Evolutionary conservation across 371 early-diverging fungal species (phyloP).

Genomic region (Choanephora cucurbitarum): DNA sequence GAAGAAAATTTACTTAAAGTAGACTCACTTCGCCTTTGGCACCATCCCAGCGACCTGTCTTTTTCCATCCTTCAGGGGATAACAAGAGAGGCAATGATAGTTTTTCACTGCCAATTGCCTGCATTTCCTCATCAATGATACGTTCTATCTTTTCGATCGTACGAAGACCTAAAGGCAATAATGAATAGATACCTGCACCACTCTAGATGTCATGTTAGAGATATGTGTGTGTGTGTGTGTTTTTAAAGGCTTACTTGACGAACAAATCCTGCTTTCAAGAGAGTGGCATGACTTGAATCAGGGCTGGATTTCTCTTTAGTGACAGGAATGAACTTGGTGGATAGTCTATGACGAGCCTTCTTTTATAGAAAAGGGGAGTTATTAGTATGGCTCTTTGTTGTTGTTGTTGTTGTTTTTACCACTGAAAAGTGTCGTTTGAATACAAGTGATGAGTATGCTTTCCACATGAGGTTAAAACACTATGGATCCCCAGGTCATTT

Average conservation of each 20-base stretch:
- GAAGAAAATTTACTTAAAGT: not conserved
- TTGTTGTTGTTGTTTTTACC: constrained; percentile 4
- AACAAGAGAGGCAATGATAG: constrained; percentile 72
- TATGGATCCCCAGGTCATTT: too few relatives aligned
- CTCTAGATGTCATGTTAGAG: too few relatives aligned
- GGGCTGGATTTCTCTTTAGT: constrained; percentile 24
- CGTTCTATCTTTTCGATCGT: constrained; percentile 72
- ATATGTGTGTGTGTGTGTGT: not conserved
- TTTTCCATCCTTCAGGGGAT: constrained; percentile 72
- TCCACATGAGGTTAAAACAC: not conserved
- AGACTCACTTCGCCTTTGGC: constrained; percentile 64
- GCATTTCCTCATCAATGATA: constrained; percentile 84
- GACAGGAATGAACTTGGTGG: constrained; percentile 39
- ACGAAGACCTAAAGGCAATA: constrained; percentile 80
- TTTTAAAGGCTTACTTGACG: constrained; percentile 44
- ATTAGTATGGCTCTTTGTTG: too few relatives aligned
- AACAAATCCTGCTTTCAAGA: constrained; percentile 50
- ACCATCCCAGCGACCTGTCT: constrained; percentile 77
- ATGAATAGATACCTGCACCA: constrained; percentile 79
- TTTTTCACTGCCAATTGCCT: constrained; percentile 73
- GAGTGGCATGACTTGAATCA: constrained; percentile 15
- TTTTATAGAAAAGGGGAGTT: not conserved
- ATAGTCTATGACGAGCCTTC: constrained; percentile 47
- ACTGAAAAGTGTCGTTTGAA: constrained; percentile 8
- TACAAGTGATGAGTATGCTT: not conserved